Base-by-base conservation (phyloP, 2,329 filamentous ascomycete genomes). In the Talaromyces sp. region DNA sequence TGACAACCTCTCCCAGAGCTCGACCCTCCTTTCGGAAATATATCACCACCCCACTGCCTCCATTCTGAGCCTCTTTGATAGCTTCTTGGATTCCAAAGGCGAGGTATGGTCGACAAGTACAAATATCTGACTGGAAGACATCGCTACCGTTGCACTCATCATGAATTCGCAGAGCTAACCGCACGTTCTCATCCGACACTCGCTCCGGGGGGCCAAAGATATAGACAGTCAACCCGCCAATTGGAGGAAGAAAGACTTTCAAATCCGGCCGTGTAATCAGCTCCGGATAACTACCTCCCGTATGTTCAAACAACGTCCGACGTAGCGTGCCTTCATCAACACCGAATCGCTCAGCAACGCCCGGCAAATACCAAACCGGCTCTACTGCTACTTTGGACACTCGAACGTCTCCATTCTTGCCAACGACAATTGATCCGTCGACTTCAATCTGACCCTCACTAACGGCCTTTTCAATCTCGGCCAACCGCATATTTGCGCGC, bases 1-100 rank as follows among this genome's bases (percentile, higher is more conserved):
- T 97, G 56, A 91, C 96, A 31, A 99, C 94, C 74, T 99, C 94
- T 55, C 94, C 94, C 6, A 97, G 79, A 37, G 93, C 94, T 65
- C 94, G 84, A 33, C 94, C 94, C 78, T 99, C 94, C 73, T 99
- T 99, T 65, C 94, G 86, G 84, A 97, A 99, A 74, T 99, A 99
- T 71, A 97, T 97, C 56, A 97, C 94, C 21, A 97, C 91, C 58
- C 93, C 93, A 66, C 88, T 93, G 50, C 93, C 93, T 55, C 93
- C 93, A 58, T 89, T 91, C 72, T 97, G 94, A 10, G 94, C 94
- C 76, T 97, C 91, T 69, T 95, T 96, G 65, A 99, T 93, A 11
- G 94, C 94, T 75, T 99, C 94, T 69, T 96, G 91, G 61, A 99
- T 95, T 61, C 94, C 94, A 71, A 95, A 97, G 69, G 96, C 95